phyloP scores from a whole-genome alignment of 768 basidiomycete species.

The Clathrus columnatus region DNA sequence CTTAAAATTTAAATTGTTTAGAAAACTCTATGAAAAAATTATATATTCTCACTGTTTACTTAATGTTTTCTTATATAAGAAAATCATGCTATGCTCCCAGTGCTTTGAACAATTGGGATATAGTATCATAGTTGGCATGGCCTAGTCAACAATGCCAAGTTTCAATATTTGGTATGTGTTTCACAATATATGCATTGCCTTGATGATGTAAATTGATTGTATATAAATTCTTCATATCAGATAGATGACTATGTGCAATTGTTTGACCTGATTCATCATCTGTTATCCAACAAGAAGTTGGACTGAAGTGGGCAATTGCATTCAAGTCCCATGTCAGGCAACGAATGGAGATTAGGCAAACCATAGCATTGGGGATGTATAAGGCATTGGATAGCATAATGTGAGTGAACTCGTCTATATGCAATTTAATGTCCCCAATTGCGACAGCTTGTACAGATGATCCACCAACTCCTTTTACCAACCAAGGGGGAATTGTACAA shows the following conservation, averaged over 20 bases:
- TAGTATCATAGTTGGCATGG: slow-evolving; percentile 16
- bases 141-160: slow-evolving; percentile 22
- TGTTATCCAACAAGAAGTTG: not conserved
- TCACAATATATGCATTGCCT: not conserved
- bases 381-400: slow-evolving; percentile 13
- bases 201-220: not conserved
- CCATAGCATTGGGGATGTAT: slow-evolving; percentile 14
- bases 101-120: slow-evolving; percentile 15
- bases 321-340: not conserved
- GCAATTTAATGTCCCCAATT: slow-evolving; percentile 20
- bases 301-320: not conserved
- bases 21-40: too few species aligned
- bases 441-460: slow-evolving; percentile 19
- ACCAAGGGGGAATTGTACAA: slow-evolving; percentile 15
- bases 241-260: not conserved
- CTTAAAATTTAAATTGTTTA: too few species aligned
- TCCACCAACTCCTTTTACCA: slow-evolving; percentile 22
- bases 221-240: not conserved
- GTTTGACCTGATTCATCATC: not conserved
- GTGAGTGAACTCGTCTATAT: slow-evolving; percentile 10
- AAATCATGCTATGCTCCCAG: too few species aligned
- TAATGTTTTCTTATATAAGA: too few species aligned
- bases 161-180: slow-evolving; percentile 1
- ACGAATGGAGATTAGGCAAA: slow-evolving; percentile 14
- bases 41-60: too few species aligned